These are phyloP conservation scores for Calonectria hawksworthii DNA, from an alignment of 2,329 filamentous ascomycete species.

Conservation along the genomic window DNA sequence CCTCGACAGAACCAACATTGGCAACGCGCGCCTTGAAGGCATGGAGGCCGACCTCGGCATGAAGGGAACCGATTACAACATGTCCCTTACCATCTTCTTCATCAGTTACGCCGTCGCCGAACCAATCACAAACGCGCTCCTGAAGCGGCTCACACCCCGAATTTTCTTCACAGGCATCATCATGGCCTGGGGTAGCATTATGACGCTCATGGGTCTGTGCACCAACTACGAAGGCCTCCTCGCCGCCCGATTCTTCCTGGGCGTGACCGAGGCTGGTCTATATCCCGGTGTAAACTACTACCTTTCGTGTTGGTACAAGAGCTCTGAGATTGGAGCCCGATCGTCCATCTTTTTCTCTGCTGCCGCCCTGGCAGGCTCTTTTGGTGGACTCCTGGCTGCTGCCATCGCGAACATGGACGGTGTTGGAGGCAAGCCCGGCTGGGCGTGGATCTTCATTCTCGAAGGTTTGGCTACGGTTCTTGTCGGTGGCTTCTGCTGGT, in stretches of 20 bases:
- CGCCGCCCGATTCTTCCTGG: slow-evolving; percentile 69
- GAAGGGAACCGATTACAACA: slow-evolving; percentile 68
- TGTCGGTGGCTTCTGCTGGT: slow-evolving; percentile 76
- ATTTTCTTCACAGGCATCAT: slow-evolving; percentile 77
- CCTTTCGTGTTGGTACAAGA: slow-evolving; percentile 83
- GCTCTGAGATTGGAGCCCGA: slow-evolving; percentile 80
- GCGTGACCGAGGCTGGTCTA: slow-evolving; percentile 76
- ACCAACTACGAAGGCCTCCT: slow-evolving; percentile 60
- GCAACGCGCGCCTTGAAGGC: slow-evolving; percentile 62
- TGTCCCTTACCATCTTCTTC: slow-evolving; percentile 74
- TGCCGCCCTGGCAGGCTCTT: slow-evolving; percentile 81
- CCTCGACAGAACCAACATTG: slow-evolving; percentile 54
- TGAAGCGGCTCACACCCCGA: slow-evolving; percentile 74
- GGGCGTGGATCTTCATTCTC: slow-evolving; percentile 75
- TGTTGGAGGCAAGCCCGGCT: slow-evolving; percentile 65
- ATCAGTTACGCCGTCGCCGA: slow-evolving; percentile 77
- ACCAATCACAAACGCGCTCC: slow-evolving; percentile 73
- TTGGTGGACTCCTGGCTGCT: slow-evolving; percentile 78
- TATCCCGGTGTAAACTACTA: slow-evolving; percentile 78
- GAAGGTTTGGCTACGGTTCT: slow-evolving; percentile 78
- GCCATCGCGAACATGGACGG: slow-evolving; percentile 77
- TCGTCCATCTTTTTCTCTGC: slow-evolving; percentile 84
- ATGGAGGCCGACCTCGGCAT: slow-evolving; percentile 40
- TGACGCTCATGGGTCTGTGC: slow-evolving; percentile 65
- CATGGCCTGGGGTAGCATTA: slow-evolving; percentile 64